Evolutionary conservation across 306 rosid species (phyloP).

Genomic region (Corylus americana): DNA sequence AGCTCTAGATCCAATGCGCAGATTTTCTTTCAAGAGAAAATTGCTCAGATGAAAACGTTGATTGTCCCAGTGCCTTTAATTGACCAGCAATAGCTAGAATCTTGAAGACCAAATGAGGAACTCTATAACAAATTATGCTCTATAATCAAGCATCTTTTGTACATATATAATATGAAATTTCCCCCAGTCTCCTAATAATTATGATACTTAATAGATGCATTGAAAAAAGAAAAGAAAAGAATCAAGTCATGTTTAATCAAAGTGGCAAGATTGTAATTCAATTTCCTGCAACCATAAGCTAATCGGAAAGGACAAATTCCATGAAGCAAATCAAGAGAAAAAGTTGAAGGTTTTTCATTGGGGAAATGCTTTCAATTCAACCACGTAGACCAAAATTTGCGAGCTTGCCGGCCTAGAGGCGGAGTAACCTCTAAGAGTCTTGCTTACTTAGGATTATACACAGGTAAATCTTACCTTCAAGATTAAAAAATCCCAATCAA

Average conservation of each 20-base stretch:
- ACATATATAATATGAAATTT: background rate
- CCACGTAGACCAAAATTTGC: background rate
- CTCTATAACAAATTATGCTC: background rate
- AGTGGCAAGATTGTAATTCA: background rate
- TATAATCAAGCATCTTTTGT: background rate
- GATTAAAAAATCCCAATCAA: background rate
- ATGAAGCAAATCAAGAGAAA: background rate
- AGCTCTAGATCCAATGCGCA: background rate
- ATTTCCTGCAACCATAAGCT: background rate
- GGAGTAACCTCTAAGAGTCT: background rate
- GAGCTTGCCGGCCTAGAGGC: background rate
- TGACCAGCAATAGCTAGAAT: background rate
- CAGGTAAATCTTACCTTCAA: background rate
- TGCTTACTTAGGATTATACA: background rate
- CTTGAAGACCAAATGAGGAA: background rate
- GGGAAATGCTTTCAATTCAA: background rate
- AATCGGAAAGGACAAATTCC: background rate
- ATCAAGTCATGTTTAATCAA: background rate
- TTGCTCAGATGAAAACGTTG: background rate
- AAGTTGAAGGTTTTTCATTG: background rate
- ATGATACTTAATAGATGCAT: background rate
- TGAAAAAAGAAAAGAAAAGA: background rate
- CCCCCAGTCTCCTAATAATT: background rate
- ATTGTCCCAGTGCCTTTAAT: background rate
- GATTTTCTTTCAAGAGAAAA: background rate